Evolutionary conservation across 1,284 basidiomycete genomes (phyloP), one percentile per base, ranked within the genome.

Genomic region (Cryptococcus hybrid): DNA sequence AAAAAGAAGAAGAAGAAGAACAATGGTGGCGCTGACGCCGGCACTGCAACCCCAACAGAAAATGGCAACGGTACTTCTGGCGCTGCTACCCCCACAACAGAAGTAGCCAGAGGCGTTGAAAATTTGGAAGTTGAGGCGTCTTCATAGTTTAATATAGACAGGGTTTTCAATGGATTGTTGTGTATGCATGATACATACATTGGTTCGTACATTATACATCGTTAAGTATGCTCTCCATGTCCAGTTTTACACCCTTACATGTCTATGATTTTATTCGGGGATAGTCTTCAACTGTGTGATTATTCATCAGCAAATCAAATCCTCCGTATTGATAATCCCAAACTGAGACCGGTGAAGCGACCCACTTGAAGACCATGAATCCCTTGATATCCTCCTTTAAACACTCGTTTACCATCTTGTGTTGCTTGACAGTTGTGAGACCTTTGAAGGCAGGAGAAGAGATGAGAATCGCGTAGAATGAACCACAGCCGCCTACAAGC

Each of bases 281-380:
- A 75, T 75, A 7, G 73, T 75, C 60, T 73, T 75, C 40, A 75
- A 60, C 73, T 75, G 55, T 13, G 7, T 11, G 12, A 36, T 24
- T 9, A 36, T 24, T 35, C 37, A 48, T 54, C 62, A 61, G 55
- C 58, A 39, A 58, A 55, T 55, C 44, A 52, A 30, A 57, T 55
- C 37, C 35, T 13, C 7, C 9, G 15, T 13, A 56, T 55, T 57
- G 15, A 38, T 43, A 45, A 45, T 15, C 40, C 35, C 47, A n/a
- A 42, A 18, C 13, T 43, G 40, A 43, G 38, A 34, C 24, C 47
- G 24, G 7, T 30, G 3, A 30, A 30, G 30, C 3, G 65, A 72
- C 85, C 52, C 61, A 94, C 96, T 83, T 97, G 94, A 35, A 99
- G 78, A 1, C 95, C 95, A 75, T 99, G 95, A 61, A 98, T 95